Percentiles rank a stretch among this genome's conserved stretches.
Conservation (phyloP, 2,329 filamentous ascomycete genomes). For the Neonectria sp. region DNA sequence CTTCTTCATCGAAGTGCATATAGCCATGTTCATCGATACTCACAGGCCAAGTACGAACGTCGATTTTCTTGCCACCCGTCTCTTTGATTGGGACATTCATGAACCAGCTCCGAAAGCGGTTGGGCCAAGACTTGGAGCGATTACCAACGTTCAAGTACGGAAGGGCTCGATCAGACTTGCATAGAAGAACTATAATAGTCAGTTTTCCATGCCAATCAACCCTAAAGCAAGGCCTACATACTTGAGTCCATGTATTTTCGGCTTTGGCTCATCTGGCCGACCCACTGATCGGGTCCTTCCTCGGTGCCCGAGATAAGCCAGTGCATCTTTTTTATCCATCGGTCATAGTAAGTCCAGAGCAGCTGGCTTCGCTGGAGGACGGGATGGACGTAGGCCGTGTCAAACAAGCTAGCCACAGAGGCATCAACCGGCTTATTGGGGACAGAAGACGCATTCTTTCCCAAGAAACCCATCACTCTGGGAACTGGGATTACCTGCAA, state of each 20-base stretch:
- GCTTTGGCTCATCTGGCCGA: constrained; percentile 58
- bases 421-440: constrained; percentile 64
- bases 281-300: constrained; percentile 64
- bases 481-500: constrained; percentile 48
- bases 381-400: constrained; percentile 66
- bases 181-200: constrained; percentile 56
- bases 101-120: constrained; percentile 54
- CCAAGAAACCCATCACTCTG: constrained; percentile 18
- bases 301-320: constrained; percentile 61
- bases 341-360: constrained; percentile 63
- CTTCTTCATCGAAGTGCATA: constrained; percentile 54
- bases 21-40: constrained; percentile 54
- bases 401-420: constrained; percentile 64
- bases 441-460: constrained; percentile 2
- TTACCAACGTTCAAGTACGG: constrained; percentile 59
- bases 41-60: constrained; percentile 61
- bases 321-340: constrained; percentile 60
- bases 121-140: constrained; percentile 50
- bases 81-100: constrained; percentile 58
- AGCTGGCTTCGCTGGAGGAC: constrained; percentile 58
- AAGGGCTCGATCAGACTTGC: constrained; percentile 60
- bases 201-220: constrained; percentile 9
- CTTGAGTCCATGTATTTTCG: constrained; percentile 55
- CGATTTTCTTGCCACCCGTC: constrained; percentile 57
- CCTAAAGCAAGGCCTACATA: constrained; percentile 35